Evolutionary conservation across 2,329 filamentous ascomycete species (phyloP), one percentile per base, ranked within the genome.

Genomic region (Colletotrichum sidae): DNA sequence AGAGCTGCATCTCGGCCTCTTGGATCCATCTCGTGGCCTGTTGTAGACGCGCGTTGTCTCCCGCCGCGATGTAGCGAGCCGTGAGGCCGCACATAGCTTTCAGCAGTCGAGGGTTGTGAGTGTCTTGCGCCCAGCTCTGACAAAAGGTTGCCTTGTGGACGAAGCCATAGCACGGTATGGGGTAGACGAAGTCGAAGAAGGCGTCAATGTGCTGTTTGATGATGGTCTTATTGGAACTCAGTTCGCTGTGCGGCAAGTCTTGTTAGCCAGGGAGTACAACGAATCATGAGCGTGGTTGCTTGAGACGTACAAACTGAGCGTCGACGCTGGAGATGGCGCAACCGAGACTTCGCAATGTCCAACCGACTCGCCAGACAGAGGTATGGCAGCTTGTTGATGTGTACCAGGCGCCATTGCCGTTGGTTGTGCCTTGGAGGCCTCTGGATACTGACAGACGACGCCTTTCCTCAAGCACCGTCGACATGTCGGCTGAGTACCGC

Each of bases 1-100:
- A 46, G 0, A 72, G 67, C 2, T 67, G 54, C 2, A 64, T 42
- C 6, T 72, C 71, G 0, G 70, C 15, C 1, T 69, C 65, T 3
- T 68, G 56, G 1, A 69, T 67, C 70, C 70, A 72, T 46, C 79
- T 78, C 0, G 59, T 54, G 2, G 47, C 59, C 15, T 63, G 59
- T 9, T 55, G 49, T 4, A 58, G 54, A 10, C 59, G 59, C 1
- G 2, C 12, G 9, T 12, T 35, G 2, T 67, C 54, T 11, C 54
- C 54, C 1, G 49, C 39, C 4, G 60, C 54, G 6, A 67, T 38
- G 34, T 63, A 67, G 6, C 64, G 64, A 3, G 59, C 54, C 8
- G 64, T 67, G 0, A 63, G 13, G 8, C 59, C 64, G 42, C 64
- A 67, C n/a, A 67, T 67, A 10, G 64, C 54, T 34, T 50, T 57